phyloP scores from a whole-genome alignment of 192 early-diverging fungal genomes.

The Dispira simplex region DNA sequence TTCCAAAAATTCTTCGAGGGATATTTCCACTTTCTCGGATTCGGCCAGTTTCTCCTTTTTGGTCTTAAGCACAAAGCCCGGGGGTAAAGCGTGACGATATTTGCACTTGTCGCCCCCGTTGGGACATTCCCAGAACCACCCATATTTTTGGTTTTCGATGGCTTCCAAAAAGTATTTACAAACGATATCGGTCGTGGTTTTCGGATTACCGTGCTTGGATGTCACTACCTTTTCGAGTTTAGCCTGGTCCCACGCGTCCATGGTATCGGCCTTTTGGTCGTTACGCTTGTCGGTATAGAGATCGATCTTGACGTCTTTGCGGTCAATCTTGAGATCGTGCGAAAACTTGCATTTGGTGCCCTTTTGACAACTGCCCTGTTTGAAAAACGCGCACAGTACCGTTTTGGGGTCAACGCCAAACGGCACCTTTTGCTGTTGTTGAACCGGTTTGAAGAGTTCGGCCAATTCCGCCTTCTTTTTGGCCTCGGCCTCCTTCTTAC shows the following conservation, averaged over 20 bases:
- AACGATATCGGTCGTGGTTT: slow-evolving; percentile 90
- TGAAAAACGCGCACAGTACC: slow-evolving; percentile 84
- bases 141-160: slow-evolving; percentile 88
- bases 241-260: slow-evolving; percentile 92
- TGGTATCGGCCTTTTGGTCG: slow-evolving; percentile 41
- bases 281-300: slow-evolving; percentile 80
- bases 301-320: slow-evolving; percentile 85
- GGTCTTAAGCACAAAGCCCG: slow-evolving; percentile 87
- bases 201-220: slow-evolving; percentile 67
- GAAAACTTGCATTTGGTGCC: slow-evolving; percentile 95
- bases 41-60: slow-evolving; percentile 72
- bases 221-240: slow-evolving; percentile 81
- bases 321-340: slow-evolving; percentile 79
- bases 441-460: slow-evolving; percentile 81
- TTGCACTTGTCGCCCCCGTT: slow-evolving; percentile 88
- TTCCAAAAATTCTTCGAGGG: slow-evolving; percentile 95
- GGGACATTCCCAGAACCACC: slow-evolving; percentile 99
- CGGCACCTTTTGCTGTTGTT: slow-evolving; percentile 81
- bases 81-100: slow-evolving; percentile 92
- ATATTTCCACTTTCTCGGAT: slow-evolving; percentile 66
- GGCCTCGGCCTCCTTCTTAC: slow-evolving; percentile 67
- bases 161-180: slow-evolving; percentile 98
- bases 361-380: slow-evolving; percentile 80
- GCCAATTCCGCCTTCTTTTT: slow-evolving; percentile 80
- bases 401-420: slow-evolving; percentile 97